phyloP scores from a whole-genome alignment of 2,329 filamentous ascomycete genomes.

The Cordyceps cicadae region DNA sequence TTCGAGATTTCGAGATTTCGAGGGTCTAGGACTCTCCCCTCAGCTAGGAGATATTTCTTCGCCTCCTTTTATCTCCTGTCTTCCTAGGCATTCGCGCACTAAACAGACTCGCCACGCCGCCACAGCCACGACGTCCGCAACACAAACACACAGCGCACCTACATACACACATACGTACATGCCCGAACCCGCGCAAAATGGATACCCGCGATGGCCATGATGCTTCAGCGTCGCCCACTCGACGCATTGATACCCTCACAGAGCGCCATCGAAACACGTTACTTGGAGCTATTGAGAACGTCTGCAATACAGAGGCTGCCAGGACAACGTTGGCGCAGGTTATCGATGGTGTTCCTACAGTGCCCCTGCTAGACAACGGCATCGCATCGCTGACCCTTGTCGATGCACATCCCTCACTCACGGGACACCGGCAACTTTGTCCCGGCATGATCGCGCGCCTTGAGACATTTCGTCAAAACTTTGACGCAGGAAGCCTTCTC shows the following conservation, averaged over 20 bases:
- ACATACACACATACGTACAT: too few species aligned
- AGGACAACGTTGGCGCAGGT: conserved; percentile 19
- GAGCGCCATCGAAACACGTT: not conserved
- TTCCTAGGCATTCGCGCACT: too few species aligned
- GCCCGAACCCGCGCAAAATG: too few species aligned
- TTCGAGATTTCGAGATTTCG: too few species aligned
- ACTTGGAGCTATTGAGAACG: not conserved
- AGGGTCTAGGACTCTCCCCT: too few species aligned
- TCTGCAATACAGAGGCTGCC: conserved; percentile 14
- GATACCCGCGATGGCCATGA: not conserved
- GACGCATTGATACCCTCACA: not conserved
- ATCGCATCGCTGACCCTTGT: not conserved
- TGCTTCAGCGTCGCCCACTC: too few species aligned
- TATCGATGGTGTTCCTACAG: conserved; percentile 18
- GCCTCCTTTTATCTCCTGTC: too few species aligned
- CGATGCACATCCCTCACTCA: conserved; percentile 13
- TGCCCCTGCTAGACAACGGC: conserved; percentile 1
- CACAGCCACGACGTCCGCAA: too few species aligned
- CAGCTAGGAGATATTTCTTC: too few species aligned
- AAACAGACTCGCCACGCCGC: too few species aligned
- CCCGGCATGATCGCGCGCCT: conserved; percentile 14
- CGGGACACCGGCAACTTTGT: conserved; percentile 17
- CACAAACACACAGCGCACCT: too few species aligned
- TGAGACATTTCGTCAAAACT: conserved; percentile 15
- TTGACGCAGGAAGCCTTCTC: not conserved